Base-by-base conservation (phyloP, 192 early-diverging fungal species). In the Rhizoclosmatium globosum region DNA sequence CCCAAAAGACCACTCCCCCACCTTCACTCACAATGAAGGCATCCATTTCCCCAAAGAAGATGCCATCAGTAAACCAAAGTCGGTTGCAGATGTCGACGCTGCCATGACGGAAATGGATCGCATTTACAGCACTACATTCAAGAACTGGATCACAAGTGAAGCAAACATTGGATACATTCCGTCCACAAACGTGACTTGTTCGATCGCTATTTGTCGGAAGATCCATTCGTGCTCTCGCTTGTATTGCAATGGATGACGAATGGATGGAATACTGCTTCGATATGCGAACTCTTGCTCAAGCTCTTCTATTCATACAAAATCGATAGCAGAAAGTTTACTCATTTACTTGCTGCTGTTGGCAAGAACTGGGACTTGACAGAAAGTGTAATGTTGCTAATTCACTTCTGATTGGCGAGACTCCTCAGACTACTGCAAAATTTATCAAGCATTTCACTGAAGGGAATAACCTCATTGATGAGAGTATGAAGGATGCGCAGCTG, bases 101-200 rank as follows among this genome's bases (percentile, higher is more conserved):
- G 74, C 70, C 21, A 84, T 84, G 82, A 64, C 38, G 9, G 60
- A 73, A 41, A 84, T 84, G 82, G 82, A 84, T 64, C 38, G 59
- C 39, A 64, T 42, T 17, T 45, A 81, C 71, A 53, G 65, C 13
- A 84, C 82, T 7, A 61, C 46, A 31, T 84, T 84, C 71, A 47
- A 50, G 4, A 62, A 39, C 44, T 84, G 82, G 82, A 74, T 84
- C 44, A 38, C 44, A 60, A 59, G 47, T 57, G 82, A 84, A 56
- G 48, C 44, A 19, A 84, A 84, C 69, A 66, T 84, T 46, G 45
- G 47, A 4, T 81, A 81, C 69, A 46, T 84, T 84, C 79, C 61
- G 68, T 75, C 7, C 71, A 77, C 64, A 84, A 84, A 42, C 74
- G 60, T 2, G 46, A 42, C 23, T 21, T 72, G 70, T 72, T 72